phyloP scores from a whole-genome alignment of 371 early-diverging fungal genomes.

The Entomophthora muscae region DNA sequence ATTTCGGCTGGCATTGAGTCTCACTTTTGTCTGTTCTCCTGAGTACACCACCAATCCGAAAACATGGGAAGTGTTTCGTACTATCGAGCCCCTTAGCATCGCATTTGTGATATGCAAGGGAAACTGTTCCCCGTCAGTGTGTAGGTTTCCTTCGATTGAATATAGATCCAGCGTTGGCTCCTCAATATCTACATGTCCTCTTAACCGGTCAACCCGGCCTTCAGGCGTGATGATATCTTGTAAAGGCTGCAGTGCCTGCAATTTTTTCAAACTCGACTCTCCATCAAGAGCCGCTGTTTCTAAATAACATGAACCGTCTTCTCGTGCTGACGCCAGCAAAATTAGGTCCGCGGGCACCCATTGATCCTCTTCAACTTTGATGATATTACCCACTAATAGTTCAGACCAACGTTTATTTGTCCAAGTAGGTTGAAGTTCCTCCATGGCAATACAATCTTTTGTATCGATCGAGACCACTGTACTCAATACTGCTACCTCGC shows the following conservation, averaged over 20 bases:
- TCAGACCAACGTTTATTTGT: not conserved
- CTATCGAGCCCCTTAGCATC: constrained; percentile 49
- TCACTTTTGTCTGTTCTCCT: constrained; percentile 68
- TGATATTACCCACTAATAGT: constrained; percentile 80
- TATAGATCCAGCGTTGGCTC: constrained; percentile 36
- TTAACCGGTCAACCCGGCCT: constrained; percentile 22
- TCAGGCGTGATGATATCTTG: constrained; percentile 59
- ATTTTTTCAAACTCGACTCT: constrained; percentile 60
- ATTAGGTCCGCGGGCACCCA: constrained; percentile 83
- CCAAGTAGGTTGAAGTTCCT: not conserved
- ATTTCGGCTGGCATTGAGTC: constrained; percentile 52
- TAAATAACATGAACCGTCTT: constrained; percentile 57
- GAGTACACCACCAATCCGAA: constrained; percentile 61
- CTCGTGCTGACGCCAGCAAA: constrained; percentile 57
- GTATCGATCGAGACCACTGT: not conserved
- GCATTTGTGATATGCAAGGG: constrained; percentile 49
- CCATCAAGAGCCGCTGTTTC: constrained; percentile 94
- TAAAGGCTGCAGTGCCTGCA: not conserved
- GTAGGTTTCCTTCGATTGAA: constrained; percentile 42
- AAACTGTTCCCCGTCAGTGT: constrained; percentile 46
- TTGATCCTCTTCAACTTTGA: constrained; percentile 64
- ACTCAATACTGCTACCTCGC: constrained; percentile 30
- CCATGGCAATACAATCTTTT: not conserved
- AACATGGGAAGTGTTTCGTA: constrained; percentile 60
- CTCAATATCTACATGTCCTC: constrained; percentile 32